Conservation (phyloP, 345 rosid genomes). For the Hypericum perforatum region DNA sequence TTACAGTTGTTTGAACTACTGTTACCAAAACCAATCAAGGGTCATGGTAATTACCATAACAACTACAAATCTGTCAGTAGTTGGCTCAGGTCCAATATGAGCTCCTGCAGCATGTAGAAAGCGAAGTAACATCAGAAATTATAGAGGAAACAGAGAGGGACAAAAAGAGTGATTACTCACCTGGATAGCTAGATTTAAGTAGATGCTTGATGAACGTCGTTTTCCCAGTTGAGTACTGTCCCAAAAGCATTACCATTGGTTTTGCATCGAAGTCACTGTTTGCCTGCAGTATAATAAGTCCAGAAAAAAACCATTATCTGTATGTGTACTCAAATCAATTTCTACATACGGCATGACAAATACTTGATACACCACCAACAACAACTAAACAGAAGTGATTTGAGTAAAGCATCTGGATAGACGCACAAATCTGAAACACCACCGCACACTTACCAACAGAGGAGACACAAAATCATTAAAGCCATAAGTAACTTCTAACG, state of each 20-base stretch:
- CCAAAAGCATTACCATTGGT: conserved; percentile 98
- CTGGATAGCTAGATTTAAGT: conserved; percentile 76
- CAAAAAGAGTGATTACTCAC: conserved; percentile 12
- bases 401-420: background rate
- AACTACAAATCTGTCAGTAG: conserved; percentile 95
- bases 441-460: conserved; percentile 46
- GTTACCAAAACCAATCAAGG: background rate
- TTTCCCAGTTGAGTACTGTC: conserved; percentile 97
- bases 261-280: conserved; percentile 92
- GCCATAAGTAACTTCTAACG: conserved; percentile 73
- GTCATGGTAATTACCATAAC: conserved; percentile 55
- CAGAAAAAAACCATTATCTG: conserved; percentile 1
- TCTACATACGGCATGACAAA: background rate
- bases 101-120: conserved; percentile 50
- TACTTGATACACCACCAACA: conserved; percentile 6
- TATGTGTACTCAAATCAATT: background rate
- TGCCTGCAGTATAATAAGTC: conserved; percentile 32
- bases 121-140: background rate
- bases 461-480: conserved; percentile 96
- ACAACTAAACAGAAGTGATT: conserved; percentile 10
- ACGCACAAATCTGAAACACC: background rate
- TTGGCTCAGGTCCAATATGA: conserved; percentile 97
- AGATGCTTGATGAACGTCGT: conserved; percentile 95
- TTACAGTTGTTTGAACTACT: background rate
- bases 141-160: background rate